Evolutionary conservation across 345 rosid genomes (phyloP), one percentile per base, ranked within the genome.

Genomic region (Aethionema arabicum): DNA sequence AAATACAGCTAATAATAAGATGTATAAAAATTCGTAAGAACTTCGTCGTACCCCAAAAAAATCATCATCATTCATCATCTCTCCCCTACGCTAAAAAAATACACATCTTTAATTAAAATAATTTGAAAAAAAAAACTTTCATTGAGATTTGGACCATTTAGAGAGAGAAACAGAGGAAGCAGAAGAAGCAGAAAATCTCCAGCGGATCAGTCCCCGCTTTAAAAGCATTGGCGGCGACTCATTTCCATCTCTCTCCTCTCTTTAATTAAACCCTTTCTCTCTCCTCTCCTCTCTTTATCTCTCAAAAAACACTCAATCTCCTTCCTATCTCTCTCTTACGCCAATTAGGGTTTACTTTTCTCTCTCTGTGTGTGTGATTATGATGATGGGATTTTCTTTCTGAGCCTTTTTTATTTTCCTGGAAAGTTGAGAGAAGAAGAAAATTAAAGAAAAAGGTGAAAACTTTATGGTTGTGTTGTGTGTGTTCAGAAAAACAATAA

Each of bases 211-310:
- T 70, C 54, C 54, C 12, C 59, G 80, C 83, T 80, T 85, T 79
- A 77, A 77, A 77, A 73, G 85, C 84, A 77, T 77, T 78, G 91
- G 83, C 95, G 95, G 95, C 91, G 80, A 78, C 77, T 72, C 63
- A 78, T 79, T 79, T 68, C 52, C 65, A 76, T 74, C 71, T 59
- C 52, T 56, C 52, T 58, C 44, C n/a, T 37, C 32, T 2, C 21
- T 38, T 33, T 2, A 36, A 30, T 43, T 39, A 13, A 49, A 36
- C 56, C 16, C 31, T 36, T 7, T 50, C 38, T 11, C 46, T 47
- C 29, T 47, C 44, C 46, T 47, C 29, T 47, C 44, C 27, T 21
- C 27, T 35, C 43, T 46, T 11, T 30, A 35, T 57, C 36, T 50
- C 36, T 49, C 53, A 33, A 15, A 33, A 10, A 10, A 45, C 53